Conservation (phyloP, 163 green algal species). For the Volvox carteri region DNA sequence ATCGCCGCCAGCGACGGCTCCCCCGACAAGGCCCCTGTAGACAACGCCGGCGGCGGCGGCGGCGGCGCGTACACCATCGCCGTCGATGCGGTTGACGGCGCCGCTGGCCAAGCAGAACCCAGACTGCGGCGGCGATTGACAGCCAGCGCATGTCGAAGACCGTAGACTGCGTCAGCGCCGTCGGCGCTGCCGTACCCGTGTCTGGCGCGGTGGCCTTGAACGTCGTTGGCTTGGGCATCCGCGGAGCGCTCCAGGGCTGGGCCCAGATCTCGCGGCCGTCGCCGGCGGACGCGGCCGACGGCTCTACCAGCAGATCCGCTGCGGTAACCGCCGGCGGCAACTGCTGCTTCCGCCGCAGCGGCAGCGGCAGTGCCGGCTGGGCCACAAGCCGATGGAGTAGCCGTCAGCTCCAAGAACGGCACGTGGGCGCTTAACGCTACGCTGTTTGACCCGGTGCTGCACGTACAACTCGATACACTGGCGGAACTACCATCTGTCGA, state of each 20-base stretch:
- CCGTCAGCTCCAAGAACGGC: background rate
- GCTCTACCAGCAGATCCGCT: too few relatives aligned
- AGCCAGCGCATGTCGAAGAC: background rate
- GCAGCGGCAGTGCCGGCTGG: background rate
- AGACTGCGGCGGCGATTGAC: background rate
- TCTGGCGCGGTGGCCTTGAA: too few relatives aligned
- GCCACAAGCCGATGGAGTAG: background rate
- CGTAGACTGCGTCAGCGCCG: background rate
- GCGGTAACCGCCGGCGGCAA: background rate
- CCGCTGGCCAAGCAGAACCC: background rate
- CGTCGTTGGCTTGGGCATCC: background rate
- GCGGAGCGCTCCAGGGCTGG: background rate
- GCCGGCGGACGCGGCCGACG: background rate
- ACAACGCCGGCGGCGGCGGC: background rate
- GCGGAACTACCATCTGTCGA: too few relatives aligned
- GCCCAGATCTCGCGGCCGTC: background rate
- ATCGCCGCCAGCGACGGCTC: constrained; percentile 9
- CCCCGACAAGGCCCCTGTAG: background rate
- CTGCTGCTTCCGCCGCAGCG: background rate
- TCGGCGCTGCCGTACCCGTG: background rate
- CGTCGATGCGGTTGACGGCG: background rate
- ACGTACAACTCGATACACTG: background rate
- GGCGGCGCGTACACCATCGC: background rate
- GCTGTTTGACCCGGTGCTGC: background rate
- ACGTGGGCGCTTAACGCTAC: background rate